Evolutionary conservation across 2,329 filamentous ascomycete genomes (phyloP), one percentile per base, ranked within the genome.

Genomic region (Penicillium fuscoglaucum): DNA sequence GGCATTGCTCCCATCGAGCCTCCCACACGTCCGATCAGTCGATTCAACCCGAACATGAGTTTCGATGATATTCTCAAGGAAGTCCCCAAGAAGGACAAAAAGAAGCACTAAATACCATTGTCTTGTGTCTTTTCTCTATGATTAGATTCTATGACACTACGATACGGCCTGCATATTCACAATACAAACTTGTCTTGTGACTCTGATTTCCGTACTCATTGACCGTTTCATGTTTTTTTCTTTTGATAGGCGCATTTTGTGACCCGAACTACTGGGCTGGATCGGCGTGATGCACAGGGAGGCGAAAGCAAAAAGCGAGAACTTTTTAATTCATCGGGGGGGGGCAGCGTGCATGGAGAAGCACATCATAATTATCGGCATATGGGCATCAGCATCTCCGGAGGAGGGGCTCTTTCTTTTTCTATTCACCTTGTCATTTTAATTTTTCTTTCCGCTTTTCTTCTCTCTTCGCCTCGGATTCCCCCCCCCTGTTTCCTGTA

Each of bases 11-110:
- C 78, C 10, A 69, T 77, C 40, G 74, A 78, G 31, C 72, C 75
- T 17, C 72, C 73, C 5, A 63, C 72, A 24, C 70, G 77, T n/a
- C 73, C 76, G 2, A 66, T 73, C 10, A 76, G 73, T 51, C 71
- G 72, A 24, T 72, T 77, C 62, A 80, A 81, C 60, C 79, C 79
- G 10, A 77, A 76, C 52, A 77, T 80, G 71, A 81, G 77, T 52
- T 81, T 81, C 61, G 79, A 80, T 59, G 75, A 78, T 51, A 81
- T 81, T 54, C 64, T 81, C 50, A 75, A 72, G 57, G 74, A 74
- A 46, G 73, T 78, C 48, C 72, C 72, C 45, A 70, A 71, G 62
- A 74, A 71, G 55, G 68, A 66, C 50, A 76, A 76, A 64, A 73
- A 75, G 68, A 74, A 70, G 65, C 55, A 65, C 43, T 69, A 58